phyloP scores from a whole-genome alignment of 192 early-diverging fungal genomes.

The Backusella australiensis region DNA sequence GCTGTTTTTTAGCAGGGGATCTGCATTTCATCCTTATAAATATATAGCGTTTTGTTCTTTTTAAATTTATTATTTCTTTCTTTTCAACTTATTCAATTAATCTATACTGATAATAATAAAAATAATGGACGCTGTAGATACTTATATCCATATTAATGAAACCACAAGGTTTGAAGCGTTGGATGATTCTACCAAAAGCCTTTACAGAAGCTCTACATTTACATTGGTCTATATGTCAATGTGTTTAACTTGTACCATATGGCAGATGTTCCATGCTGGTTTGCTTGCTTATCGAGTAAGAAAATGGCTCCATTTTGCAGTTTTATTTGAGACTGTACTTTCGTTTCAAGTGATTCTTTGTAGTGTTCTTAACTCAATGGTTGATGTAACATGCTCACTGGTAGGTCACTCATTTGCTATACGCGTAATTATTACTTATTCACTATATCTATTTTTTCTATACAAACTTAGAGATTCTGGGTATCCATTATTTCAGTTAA shows the following conservation, averaged over 20 bases:
- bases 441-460: background rate
- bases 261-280: slow-evolving; percentile 13
- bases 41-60: background rate
- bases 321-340: slow-evolving; percentile 15
- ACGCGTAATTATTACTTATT: background rate
- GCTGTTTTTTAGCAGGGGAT: background rate
- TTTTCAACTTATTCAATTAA: background rate
- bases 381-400: slow-evolving; percentile 15
- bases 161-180: background rate
- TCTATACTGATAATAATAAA: background rate
- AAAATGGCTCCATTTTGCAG: slow-evolving; percentile 27
- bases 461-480: slow-evolving; percentile 25
- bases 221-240: slow-evolving; percentile 3
- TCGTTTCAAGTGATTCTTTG: slow-evolving; percentile 23
- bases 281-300: slow-evolving; percentile 1
- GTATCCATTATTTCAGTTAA: slow-evolving; percentile 33
- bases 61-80: background rate
- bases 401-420: slow-evolving; percentile 5
- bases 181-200: background rate
- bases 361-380: slow-evolving; percentile 23
- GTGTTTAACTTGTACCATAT: slow-evolving; percentile 8
- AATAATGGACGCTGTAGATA: background rate
- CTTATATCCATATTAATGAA: background rate
- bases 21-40: slow-evolving; percentile 1
- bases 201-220: background rate